A percentile compares a stretch with the other conserved stretches of the same genome.
Conservation (phyloP, 2,329 filamentous ascomycete genomes). For the Camillea tinctor region DNA sequence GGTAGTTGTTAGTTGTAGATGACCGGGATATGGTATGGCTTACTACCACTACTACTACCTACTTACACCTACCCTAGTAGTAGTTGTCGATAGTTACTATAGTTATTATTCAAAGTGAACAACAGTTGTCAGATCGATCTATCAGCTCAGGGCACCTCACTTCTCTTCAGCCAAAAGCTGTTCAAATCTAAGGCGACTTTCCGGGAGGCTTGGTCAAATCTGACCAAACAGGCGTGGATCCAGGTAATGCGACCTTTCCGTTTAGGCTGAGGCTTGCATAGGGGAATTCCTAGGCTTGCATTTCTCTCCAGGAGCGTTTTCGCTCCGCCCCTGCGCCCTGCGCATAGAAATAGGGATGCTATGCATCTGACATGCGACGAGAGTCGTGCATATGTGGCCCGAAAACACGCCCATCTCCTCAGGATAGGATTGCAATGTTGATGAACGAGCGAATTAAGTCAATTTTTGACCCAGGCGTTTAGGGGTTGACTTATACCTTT, state of each 20-base stretch:
- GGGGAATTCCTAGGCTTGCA: slow-evolving; percentile 12
- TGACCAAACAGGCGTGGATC: slow-evolving; percentile 1
- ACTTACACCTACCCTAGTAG: too few relatives aligned
- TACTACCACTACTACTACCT: too few relatives aligned
- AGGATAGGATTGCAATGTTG: neutral
- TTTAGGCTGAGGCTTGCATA: slow-evolving; percentile 32
- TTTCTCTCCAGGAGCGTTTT: neutral
- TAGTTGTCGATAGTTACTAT: too few relatives aligned
- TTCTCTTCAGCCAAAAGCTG: neutral
- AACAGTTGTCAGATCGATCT: neutral
- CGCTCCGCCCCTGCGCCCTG: neutral
- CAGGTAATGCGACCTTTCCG: slow-evolving; percentile 16
- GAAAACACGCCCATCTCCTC: neutral
- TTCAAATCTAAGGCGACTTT: neutral
- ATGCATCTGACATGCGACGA: neutral
- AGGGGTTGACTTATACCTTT: neutral
- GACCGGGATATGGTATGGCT: neutral
- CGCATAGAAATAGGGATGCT: neutral
- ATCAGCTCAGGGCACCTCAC: neutral
- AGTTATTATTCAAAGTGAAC: neutral
- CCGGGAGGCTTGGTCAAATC: neutral
- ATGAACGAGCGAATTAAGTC: neutral
- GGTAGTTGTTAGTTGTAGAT: neutral
- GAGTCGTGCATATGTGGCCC: neutral
- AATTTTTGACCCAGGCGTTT: neutral